phyloP scores from a whole-genome alignment of 83 land plant species.

The Diphasiastrum complanatum region DNA sequence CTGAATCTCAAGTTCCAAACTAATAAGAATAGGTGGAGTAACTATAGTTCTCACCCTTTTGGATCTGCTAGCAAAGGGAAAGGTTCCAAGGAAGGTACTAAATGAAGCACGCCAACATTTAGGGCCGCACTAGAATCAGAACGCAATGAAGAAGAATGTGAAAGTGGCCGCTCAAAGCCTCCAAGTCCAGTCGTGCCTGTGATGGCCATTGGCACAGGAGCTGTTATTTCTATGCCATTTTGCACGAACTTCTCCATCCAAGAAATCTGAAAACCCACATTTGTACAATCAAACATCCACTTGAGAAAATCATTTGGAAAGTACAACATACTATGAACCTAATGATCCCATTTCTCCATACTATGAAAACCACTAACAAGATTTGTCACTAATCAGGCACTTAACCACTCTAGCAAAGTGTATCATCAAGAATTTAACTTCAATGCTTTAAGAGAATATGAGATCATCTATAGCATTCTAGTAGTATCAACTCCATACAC shows the following conservation, averaged over 20 bases:
- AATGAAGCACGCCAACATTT: slow-evolving; percentile 93
- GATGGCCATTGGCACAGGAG: slow-evolving; percentile 78
- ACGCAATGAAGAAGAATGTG: slow-evolving; percentile 60
- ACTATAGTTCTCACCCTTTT: slow-evolving; percentile 43
- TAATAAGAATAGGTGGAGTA: too few relatives aligned
- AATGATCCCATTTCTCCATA: too few relatives aligned
- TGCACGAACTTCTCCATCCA: slow-evolving; percentile 98
- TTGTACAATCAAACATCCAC: slow-evolving; percentile 1
- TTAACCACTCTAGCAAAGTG: too few relatives aligned
- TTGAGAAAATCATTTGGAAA: not conserved
- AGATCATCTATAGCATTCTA: too few relatives aligned
- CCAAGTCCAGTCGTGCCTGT: slow-evolving; percentile 95
- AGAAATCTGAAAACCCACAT: slow-evolving; percentile 53
- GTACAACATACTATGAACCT: too few relatives aligned
- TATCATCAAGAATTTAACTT: too few relatives aligned
- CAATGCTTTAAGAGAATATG: too few relatives aligned
- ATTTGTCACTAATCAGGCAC: too few relatives aligned
- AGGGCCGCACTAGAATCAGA: slow-evolving; percentile 84
- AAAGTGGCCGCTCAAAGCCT: slow-evolving; percentile 89
- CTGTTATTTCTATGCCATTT: slow-evolving; percentile 85
- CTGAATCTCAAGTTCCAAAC: too few relatives aligned
- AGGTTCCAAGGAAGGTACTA: slow-evolving; percentile 79
- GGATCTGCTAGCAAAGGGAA: slow-evolving; percentile 85
- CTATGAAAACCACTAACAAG: too few relatives aligned
- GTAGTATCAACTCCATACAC: too few relatives aligned